Conservation (phyloP, 2,329 filamentous ascomycete genomes). For the Botrytis galanthina region DNA sequence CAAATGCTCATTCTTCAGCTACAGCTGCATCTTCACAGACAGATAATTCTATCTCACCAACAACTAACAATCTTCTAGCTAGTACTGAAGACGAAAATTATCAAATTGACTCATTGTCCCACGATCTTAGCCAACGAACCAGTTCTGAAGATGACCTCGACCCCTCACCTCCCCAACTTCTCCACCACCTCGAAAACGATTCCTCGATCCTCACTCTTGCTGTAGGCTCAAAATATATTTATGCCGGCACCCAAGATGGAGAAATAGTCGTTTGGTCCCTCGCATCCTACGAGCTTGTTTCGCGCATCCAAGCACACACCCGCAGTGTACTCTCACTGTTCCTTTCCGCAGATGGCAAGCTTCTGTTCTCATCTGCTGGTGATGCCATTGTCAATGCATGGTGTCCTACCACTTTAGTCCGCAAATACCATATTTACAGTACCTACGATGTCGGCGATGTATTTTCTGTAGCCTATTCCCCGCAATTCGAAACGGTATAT, state of each 20-base stretch:
- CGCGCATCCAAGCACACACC: conserved; percentile 82
- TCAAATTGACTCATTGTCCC: background rate
- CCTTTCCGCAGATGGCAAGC: conserved; percentile 67
- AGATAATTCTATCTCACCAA: background rate
- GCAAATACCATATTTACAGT: conserved; percentile 87
- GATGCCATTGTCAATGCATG: conserved; percentile 95
- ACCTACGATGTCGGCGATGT: conserved; percentile 93
- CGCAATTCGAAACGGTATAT: conserved; percentile 76
- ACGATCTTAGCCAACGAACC: background rate
- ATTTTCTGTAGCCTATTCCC: conserved; percentile 89
- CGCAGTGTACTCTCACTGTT: conserved; percentile 85
- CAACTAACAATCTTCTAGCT: conserved; percentile 5
- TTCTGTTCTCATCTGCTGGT: conserved; percentile 89
- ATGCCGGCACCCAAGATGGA: conserved; percentile 88
- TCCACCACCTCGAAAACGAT: conserved; percentile 73
- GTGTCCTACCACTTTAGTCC: conserved; percentile 72
- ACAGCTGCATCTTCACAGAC: background rate
- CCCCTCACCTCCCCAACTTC: conserved; percentile 53
- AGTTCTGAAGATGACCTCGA: conserved; percentile 25
- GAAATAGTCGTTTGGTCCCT: conserved; percentile 92
- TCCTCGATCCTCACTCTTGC: conserved; percentile 81
- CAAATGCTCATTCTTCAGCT: background rate
- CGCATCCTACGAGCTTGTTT: conserved; percentile 77
- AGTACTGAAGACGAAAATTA: conserved; percentile 4
- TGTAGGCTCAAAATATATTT: conserved; percentile 77